Evolutionary conservation across 2,329 filamentous ascomycete genomes (phyloP).

Genomic region (Cladosporium halotolerans): DNA sequence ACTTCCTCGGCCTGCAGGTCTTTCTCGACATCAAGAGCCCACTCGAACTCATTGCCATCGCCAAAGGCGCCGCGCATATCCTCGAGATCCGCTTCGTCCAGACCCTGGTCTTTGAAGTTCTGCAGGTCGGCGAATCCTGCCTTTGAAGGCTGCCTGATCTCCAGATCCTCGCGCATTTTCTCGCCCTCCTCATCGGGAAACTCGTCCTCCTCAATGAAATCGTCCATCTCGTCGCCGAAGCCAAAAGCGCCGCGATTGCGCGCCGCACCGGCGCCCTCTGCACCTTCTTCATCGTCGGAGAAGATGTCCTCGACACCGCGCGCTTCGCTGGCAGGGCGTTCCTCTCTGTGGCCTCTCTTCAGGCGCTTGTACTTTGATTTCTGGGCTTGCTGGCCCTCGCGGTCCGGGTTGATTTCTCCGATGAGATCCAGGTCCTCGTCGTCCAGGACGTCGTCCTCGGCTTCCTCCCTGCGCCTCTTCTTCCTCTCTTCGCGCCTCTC

Average conservation of each 20-base stretch:
- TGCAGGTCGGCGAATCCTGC: conserved; percentile 65
- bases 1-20: conserved; percentile 72
- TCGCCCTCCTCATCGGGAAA: conserved; percentile 78
- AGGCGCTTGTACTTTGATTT: conserved; percentile 93
- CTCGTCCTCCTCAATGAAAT: conserved; percentile 96
- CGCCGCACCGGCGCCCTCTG: conserved; percentile 43
- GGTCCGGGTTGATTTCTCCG: conserved; percentile 69
- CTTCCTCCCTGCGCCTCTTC: conserved; percentile 67
- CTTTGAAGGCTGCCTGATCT: conserved; percentile 75
- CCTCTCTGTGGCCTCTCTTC: conserved; percentile 80
- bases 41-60: conserved; percentile 91
- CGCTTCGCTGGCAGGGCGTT: conserved; percentile 54
- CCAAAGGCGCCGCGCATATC: conserved; percentile 97
- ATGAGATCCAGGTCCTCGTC: conserved; percentile 96
- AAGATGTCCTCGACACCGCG: conserved; percentile 88
- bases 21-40: conserved; percentile 84
- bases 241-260: conserved; percentile 34
- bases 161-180: conserved; percentile 73
- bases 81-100: conserved; percentile 88
- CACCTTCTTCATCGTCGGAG: conserved; percentile 79
- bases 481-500: conserved; percentile 64
- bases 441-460: conserved; percentile 78
- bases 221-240: conserved; percentile 67
- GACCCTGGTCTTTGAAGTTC: conserved; percentile 56
- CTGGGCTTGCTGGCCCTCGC: conserved; percentile 58